Base-by-base conservation (phyloP, 2,329 filamentous ascomycete genomes). In the Ascochyta pisi region DNA sequence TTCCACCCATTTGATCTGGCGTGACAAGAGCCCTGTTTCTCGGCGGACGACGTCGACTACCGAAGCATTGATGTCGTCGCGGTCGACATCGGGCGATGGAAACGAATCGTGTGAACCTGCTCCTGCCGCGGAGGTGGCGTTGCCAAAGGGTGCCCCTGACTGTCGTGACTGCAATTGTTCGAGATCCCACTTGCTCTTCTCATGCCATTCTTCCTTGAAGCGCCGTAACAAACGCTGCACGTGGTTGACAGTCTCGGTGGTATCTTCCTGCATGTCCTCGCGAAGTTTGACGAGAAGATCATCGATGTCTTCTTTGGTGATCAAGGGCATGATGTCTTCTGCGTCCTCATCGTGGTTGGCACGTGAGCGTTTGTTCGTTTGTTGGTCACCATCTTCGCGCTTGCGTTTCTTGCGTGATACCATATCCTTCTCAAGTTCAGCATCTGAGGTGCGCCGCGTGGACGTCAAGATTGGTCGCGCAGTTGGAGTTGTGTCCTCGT, bases 201-300 rank as follows among this genome's bases (percentile, higher is more conserved):
- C 64, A 34, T 63, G 61, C 60, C 61, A 67, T 37, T 68, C 61
- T 75, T 59, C 68, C 70, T 60, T 81, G 75, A 54, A 79, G 76
- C 58, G 69, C 73, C 41, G 79, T 75, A 27, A 83, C 81, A 54
- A 79, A 76, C 39, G 75, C 77, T 39, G 77, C 67, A 31, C 82
- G 82, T 52, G 82, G 82, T 69, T 81, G 83, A 27, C 82, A 84
- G 37, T 77, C 79, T 43, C 48, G 49, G 62, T 49, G 7, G 66
- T 65, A 54, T 67, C 64, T 49, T 65, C 57, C n/a, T 66, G 67
- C 4, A 70, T 58, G 37, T 70, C 64, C 15, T 66, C 62, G 19
- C 65, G 58, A 22, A 69, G 51, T 16, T 59, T 64, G 27, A 50
- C 39, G 1, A 68, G 44, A 10, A 68, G 52, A 40, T 58, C 55